Base-by-base conservation (phyloP, 495 filamentous ascomycete species). In the Entonaema liquescens region DNA sequence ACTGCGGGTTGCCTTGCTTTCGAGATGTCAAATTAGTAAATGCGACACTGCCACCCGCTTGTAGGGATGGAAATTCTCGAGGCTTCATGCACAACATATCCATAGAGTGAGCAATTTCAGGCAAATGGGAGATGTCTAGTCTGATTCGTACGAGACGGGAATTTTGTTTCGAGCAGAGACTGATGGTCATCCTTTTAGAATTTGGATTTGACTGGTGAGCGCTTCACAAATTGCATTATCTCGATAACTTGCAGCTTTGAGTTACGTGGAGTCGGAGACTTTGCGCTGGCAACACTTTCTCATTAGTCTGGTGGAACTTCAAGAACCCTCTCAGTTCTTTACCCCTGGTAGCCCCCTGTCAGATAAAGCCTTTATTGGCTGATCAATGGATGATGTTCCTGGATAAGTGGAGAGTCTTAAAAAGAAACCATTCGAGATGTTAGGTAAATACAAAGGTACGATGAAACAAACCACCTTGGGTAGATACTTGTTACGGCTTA, bases 81-180 rank as follows among this genome's bases (percentile, higher is more conserved):
- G 4, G 31, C 42, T 21, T 66, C 40, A 71, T 71, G 68, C 68
- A 62, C 57, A 52, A 62, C 68, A 65, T 66, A 58, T 29, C 25
- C 36, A 53, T 28, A 15, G 21, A 53, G 25, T 13, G 35, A 9
- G 26, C 21, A 56, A 56, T 56, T 35, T 56, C 29, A 56, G 29
- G 28, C n/a, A 56, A 26, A 19, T 55, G 49, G 26, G 12, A 52
- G 5, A 65, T 62, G 35, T 44, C 31, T 55, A 50, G 49, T 42
- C 33, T 63, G 70, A 68, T 65, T 71, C 63, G 68, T 59, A 63
- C 63, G 47, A 71, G 62, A 67, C 68, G 68, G 63, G 59, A 62
- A 60, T 62, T 67, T 71, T 59, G 58, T 71, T 71, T 71, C 68
- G 68, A 66, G 38, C 28, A 61, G 62, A 70, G 47, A 65, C 49